Percentiles rank a stretch among this genome's conserved stretches.
These are phyloP conservation scores for Pistacia vera DNA, from an alignment of 345 rosid species.

Conservation along the genomic window DNA sequence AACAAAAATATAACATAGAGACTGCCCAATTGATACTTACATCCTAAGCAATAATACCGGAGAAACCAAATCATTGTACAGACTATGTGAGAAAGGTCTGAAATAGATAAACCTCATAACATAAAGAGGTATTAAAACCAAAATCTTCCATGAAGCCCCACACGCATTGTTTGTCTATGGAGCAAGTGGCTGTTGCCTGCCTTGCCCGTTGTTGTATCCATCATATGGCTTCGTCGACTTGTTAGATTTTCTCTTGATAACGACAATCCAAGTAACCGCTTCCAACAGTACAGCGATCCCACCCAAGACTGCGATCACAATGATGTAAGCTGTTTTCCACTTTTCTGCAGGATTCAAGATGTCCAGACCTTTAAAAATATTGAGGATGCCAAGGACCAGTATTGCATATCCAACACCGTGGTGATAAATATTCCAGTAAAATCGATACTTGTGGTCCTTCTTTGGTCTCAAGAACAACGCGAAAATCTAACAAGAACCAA, in stretches of 20 bases:
- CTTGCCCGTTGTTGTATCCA: slow-evolving; percentile 43
- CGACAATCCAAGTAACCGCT: slow-evolving; percentile 67
- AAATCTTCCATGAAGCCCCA: background rate
- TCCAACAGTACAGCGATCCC: slow-evolving; percentile 67
- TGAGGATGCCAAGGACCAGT: slow-evolving; percentile 58
- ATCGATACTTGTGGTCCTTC: slow-evolving; percentile 78
- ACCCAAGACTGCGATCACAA: slow-evolving; percentile 47
- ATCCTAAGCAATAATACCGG: background rate
- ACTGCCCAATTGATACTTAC: slow-evolving; percentile 5
- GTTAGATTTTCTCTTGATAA: slow-evolving; percentile 57
- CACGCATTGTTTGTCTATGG: slow-evolving; percentile 9
- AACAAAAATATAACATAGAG: background rate
- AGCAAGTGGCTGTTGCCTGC: slow-evolving; percentile 33
- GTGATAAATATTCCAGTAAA: slow-evolving; percentile 86
- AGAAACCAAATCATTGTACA: slow-evolving; percentile 24
- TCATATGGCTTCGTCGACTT: slow-evolving; percentile 57
- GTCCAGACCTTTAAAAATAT: slow-evolving; percentile 70
- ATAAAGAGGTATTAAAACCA: slow-evolving; percentile 10
- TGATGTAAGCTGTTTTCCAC: slow-evolving; percentile 59
- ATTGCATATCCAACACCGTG: slow-evolving; percentile 68
- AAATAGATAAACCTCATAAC: slow-evolving; percentile 4
- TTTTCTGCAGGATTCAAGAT: slow-evolving; percentile 60
- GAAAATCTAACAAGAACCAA: slow-evolving; percentile 49
- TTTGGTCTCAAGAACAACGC: slow-evolving; percentile 77
- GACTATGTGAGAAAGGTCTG: background rate